These are phyloP conservation scores for Anastatica hierochuntica DNA, from an alignment of 345 rosid genomes.

Conservation along the genomic window DNA sequence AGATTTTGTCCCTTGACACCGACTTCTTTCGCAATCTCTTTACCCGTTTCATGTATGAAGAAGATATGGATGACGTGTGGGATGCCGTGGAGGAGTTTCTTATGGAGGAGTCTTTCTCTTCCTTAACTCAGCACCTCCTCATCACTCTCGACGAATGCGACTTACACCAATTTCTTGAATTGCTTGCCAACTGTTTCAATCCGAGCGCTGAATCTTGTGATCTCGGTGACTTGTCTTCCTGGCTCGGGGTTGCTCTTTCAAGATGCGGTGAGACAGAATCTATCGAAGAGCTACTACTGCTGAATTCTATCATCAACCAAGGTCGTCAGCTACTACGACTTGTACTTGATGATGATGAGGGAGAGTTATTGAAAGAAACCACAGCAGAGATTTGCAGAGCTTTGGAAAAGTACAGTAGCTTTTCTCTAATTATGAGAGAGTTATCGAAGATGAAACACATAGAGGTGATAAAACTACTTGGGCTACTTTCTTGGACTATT, in stretches of 20 bases:
- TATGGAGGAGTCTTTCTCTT: constrained; percentile 47
- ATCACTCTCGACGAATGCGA: constrained; percentile 56
- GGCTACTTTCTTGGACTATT: constrained; percentile 68
- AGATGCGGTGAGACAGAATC: constrained; percentile 33
- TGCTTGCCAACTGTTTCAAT: constrained; percentile 32
- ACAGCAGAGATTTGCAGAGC: constrained; percentile 31
- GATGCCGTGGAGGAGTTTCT: constrained; percentile 59
- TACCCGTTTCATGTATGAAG: constrained; percentile 52
- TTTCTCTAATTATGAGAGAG: constrained; percentile 37
- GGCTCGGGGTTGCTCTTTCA: constrained; percentile 54
- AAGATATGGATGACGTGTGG: constrained; percentile 63
- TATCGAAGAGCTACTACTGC: constrained; percentile 54
- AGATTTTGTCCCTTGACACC: constrained; percentile 50
- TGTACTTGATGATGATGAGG: constrained; percentile 45
- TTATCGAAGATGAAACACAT: constrained; percentile 30
- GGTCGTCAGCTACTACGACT: constrained; percentile 57
- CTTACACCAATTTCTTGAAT: constrained; percentile 41
- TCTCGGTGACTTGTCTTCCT: constrained; percentile 32
- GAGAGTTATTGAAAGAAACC: constrained; percentile 32
- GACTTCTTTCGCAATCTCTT: constrained; percentile 61
- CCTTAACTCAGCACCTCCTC: constrained; percentile 62
- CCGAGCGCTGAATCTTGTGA: too few relatives aligned
- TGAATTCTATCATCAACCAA: constrained; percentile 52
- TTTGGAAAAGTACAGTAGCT: constrained; percentile 28
- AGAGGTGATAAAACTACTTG: constrained; percentile 45